Conservation (phyloP, 2,329 filamentous ascomycete species). For the Arthrobotrys megalospora region DNA sequence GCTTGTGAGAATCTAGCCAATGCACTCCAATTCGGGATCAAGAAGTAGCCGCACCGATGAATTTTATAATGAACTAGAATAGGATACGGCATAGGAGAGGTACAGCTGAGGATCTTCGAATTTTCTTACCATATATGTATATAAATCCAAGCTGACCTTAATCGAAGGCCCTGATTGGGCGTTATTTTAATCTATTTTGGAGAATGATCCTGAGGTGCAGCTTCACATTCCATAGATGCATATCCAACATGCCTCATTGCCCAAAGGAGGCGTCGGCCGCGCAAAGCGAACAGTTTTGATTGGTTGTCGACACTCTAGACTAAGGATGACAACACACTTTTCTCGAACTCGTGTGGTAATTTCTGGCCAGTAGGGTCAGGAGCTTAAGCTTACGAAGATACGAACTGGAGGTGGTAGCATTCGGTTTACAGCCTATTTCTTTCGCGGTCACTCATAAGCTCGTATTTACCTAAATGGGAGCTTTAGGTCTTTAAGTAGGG, state of each 20-base stretch:
- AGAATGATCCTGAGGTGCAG: not conserved
- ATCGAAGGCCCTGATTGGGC: not conserved
- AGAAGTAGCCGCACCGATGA: conserved; percentile 1
- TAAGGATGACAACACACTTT: not conserved
- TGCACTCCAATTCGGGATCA: conserved; percentile 35
- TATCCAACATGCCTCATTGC: not conserved
- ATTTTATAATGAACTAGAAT: not conserved
- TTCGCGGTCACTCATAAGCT: not conserved
- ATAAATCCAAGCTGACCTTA: not conserved
- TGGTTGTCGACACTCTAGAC: not conserved
- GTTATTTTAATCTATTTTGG: not conserved
- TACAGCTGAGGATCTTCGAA: not conserved
- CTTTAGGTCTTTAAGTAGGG: not conserved
- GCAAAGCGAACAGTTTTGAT: not conserved
- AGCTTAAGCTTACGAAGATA: too few species aligned
- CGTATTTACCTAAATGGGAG: not conserved
- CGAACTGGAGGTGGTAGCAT: too few species aligned
- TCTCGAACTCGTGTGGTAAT: not conserved
- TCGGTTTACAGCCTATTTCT: too few species aligned
- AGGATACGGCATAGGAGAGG: not conserved
- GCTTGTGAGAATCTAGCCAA: conserved; percentile 44
- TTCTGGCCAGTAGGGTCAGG: not conserved
- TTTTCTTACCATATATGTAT: not conserved
- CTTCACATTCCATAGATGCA: conserved; percentile 27
- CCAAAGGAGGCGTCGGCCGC: not conserved